phyloP scores from a whole-genome alignment of 1,284 basidiomycete genomes.

The Ceratobasidium sp. region DNA sequence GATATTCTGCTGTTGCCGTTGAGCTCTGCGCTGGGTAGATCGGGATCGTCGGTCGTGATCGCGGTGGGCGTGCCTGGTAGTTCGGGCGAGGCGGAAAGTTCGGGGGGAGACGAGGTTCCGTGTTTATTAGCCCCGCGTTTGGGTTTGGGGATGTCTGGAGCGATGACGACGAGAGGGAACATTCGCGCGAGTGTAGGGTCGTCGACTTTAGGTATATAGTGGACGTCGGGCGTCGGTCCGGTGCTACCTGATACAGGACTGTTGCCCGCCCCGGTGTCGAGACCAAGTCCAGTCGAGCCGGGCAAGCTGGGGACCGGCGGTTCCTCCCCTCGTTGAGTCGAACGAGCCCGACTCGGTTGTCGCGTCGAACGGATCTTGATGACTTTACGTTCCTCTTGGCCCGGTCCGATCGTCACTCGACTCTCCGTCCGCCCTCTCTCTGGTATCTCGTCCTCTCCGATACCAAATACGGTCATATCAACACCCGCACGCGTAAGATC shows the following conservation, averaged over 20 bases:
- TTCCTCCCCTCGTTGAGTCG: conserved; percentile 49
- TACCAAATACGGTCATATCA: conserved; percentile 70
- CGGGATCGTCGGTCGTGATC: conserved; percentile 36
- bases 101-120: background rate
- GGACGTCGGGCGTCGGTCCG: conserved; percentile 22
- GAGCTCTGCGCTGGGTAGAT: conserved; percentile 33
- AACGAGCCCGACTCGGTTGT: conserved; percentile 73
- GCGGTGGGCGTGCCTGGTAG: conserved; percentile 32
- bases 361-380: conserved; percentile 75
- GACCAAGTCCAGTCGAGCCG: conserved; percentile 17
- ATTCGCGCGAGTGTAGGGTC: conserved; percentile 44
- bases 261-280: conserved; percentile 59
- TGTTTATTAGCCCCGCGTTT: conserved; percentile 15
- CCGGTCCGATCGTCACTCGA: background rate
- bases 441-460: conserved; percentile 54
- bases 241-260: conserved; percentile 27
- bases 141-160: conserved; percentile 67
- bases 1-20: background rate
- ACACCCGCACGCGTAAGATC: conserved; percentile 74
- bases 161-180: conserved; percentile 81
- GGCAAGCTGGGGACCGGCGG: conserved; percentile 57
- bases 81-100: background rate
- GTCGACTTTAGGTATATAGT: conserved; percentile 45
- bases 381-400: conserved; percentile 62
- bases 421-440: conserved; percentile 59